Percentiles rank a stretch among this genome's conserved stretches.
These are phyloP conservation scores for Rugosomyces carneus DNA, from an alignment of 1,284 basidiomycete species.

Conservation along the genomic window DNA sequence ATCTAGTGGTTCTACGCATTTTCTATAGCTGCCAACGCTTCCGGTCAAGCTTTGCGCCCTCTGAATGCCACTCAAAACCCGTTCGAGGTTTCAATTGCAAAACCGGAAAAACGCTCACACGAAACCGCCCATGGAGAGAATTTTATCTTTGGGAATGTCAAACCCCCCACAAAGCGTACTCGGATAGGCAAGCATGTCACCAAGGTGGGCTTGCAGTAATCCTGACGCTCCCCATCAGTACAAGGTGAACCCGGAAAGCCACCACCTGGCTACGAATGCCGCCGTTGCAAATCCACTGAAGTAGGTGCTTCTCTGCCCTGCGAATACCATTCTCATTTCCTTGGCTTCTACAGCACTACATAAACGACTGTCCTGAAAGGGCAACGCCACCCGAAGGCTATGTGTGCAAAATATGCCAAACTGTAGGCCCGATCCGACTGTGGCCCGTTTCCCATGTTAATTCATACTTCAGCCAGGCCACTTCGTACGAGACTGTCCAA, in stretches of 20 bases:
- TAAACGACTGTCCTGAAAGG: slow-evolving; percentile 68
- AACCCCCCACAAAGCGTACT: slow-evolving; percentile 48
- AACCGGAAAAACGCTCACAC: slow-evolving; percentile 47
- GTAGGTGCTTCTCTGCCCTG: slow-evolving; percentile 30
- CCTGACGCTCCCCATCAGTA: slow-evolving; percentile 22
- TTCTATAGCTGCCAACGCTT: slow-evolving; percentile 32
- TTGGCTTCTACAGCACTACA: slow-evolving; percentile 54
- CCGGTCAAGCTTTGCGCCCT: slow-evolving; percentile 42
- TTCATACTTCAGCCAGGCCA: slow-evolving; percentile 58
- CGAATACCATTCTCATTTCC: neutral
- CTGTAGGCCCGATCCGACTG: slow-evolving; percentile 29
- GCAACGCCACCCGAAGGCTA: slow-evolving; percentile 77
- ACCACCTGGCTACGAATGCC: slow-evolving; percentile 70
- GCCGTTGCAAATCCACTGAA: slow-evolving; percentile 68
- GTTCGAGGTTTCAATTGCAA: slow-evolving; percentile 41
- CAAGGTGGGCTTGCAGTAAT: too few relatives aligned
- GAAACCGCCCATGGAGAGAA: slow-evolving; percentile 45
- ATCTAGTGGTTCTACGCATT: slow-evolving; percentile 49
- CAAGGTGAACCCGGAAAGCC: slow-evolving; percentile 48
- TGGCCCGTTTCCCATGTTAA: neutral
- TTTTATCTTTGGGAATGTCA: slow-evolving; percentile 61
- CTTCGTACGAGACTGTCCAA: slow-evolving; percentile 82
- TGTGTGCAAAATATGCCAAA: slow-evolving; percentile 78
- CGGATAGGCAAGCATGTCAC: slow-evolving; percentile 38
- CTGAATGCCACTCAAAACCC: slow-evolving; percentile 71